Conservation (phyloP, 1,284 basidiomycete genomes). For the Cutaneotrichosporon sp. region DNA sequence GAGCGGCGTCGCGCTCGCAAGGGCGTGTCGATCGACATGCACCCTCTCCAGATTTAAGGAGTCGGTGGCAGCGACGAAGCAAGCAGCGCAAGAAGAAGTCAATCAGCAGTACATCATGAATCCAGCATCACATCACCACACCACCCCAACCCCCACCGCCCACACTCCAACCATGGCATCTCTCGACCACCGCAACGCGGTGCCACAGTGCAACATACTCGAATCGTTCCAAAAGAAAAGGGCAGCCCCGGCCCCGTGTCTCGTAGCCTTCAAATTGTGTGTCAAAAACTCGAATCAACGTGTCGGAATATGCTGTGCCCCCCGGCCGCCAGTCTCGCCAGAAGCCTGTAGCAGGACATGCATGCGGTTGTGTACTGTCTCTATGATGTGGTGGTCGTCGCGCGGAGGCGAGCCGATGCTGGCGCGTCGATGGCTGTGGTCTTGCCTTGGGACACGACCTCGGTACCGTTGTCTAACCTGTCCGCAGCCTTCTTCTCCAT, state of each 20-base stretch:
- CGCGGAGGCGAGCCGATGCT: neutral
- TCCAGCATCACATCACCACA: constrained; percentile 7
- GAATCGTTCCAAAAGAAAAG: constrained; percentile 3
- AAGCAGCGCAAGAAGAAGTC: constrained; percentile 4
- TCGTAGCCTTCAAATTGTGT: constrained; percentile 7
- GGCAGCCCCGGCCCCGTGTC: constrained; percentile 5
- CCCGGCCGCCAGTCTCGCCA: neutral
- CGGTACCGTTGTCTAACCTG: constrained; percentile 8
- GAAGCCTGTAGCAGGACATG: constrained; percentile 2
- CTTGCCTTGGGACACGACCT: constrained; percentile 55
- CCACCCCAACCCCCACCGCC: neutral
- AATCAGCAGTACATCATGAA: neutral
- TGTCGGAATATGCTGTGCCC: neutral
- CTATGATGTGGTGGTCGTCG: constrained; percentile 3
- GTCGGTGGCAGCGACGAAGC: constrained; percentile 1
- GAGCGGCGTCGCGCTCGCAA: constrained; percentile 20
- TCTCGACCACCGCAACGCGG: neutral
- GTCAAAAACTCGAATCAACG: constrained; percentile 1
- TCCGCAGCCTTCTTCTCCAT: neutral
- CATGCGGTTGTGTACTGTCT: constrained; percentile 8
- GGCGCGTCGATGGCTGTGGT: constrained; percentile 4
- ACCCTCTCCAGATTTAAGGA: constrained; percentile 22
- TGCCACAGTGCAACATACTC: neutral
- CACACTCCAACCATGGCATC: constrained; percentile 5
- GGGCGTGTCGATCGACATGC: constrained; percentile 13